A percentile compares a stretch with the other conserved stretches of the same genome.
Conservation (phyloP, 2,329 filamentous ascomycete genomes). For the Orbilia brochopaga region DNA sequence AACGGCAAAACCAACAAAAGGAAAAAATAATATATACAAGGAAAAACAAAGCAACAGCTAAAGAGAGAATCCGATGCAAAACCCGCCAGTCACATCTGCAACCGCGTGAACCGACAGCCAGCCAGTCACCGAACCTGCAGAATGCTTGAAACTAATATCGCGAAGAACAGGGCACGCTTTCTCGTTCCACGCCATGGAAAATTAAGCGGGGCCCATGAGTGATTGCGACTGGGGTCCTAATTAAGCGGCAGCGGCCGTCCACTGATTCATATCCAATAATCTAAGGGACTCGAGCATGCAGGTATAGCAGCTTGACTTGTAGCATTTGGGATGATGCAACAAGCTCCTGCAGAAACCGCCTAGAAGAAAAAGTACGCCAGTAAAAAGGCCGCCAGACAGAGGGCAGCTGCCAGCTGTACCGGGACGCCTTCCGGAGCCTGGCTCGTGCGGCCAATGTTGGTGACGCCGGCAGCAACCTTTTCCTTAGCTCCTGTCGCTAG, state of each 20-base stretch:
- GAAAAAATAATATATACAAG: conserved; percentile 42
- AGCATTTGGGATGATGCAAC: background rate
- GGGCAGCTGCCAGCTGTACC: conserved; percentile 78
- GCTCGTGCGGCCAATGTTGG: conserved; percentile 62
- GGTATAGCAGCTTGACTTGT: conserved; percentile 14
- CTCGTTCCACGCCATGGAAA: background rate
- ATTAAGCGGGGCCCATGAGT: background rate
- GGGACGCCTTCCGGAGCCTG: conserved; percentile 76
- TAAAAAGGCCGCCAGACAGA: conserved; percentile 89
- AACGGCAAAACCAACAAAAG: background rate
- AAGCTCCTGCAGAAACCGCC: background rate
- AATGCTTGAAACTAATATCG: background rate
- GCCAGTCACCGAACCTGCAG: background rate
- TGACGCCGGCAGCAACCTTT: conserved; percentile 64
- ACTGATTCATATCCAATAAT: background rate
- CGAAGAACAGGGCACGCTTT: background rate
- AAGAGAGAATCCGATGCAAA: conserved; percentile 16
- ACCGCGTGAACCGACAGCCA: background rate
- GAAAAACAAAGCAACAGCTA: conserved; percentile 5
- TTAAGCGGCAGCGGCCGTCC: conserved; percentile 6
- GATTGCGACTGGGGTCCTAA: conserved; percentile 13
- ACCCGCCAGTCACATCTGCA: background rate
- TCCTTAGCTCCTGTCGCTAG: conserved; percentile 60
- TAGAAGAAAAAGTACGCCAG: conserved; percentile 97
- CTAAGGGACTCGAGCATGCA: conserved; percentile 8